Evolutionary conservation across 805 yeast genomes (phyloP).

Genomic region (Candida mattraensis): DNA sequence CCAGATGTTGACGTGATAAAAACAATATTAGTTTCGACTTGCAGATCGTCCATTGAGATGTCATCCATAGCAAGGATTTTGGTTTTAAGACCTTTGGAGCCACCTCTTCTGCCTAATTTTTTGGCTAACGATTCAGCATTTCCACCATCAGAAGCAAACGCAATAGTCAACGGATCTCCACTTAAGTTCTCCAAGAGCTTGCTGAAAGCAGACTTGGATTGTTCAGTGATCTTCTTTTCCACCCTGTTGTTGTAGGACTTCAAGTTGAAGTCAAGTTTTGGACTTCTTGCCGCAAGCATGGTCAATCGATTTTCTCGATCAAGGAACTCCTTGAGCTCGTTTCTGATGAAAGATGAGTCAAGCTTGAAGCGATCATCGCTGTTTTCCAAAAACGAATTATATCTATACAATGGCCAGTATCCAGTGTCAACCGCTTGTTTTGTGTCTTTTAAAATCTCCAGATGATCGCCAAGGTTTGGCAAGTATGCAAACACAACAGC

Average conservation of each 20-base stretch:
- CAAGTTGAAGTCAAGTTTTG: slow-evolving; percentile 75
- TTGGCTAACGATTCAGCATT: slow-evolving; percentile 81
- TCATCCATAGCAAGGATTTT: slow-evolving; percentile 71
- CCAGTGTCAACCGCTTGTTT: slow-evolving; percentile 90
- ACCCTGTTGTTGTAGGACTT: slow-evolving; percentile 60
- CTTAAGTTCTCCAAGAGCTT: slow-evolving; percentile 80
- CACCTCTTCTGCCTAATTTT: slow-evolving; percentile 73
- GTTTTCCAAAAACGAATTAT: slow-evolving; percentile 57
- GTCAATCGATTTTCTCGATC: slow-evolving; percentile 90
- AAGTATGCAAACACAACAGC: slow-evolving; percentile 87
- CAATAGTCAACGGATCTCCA: slow-evolving; percentile 87
- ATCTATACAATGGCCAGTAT: slow-evolving; percentile 95
- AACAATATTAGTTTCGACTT: slow-evolving; percentile 66
- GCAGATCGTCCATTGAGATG: slow-evolving; percentile 67
- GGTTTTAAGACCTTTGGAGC: slow-evolving; percentile 74
- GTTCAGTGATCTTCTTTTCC: slow-evolving; percentile 49
- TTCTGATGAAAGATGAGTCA: slow-evolving; percentile 80
- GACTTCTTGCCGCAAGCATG: slow-evolving; percentile 65
- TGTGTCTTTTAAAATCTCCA: slow-evolving; percentile 79
- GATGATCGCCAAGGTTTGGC: slow-evolving; percentile 74
- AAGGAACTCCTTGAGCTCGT: slow-evolving; percentile 73
- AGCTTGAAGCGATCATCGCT: slow-evolving; percentile 64
- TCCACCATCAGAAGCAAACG: slow-evolving; percentile 92
- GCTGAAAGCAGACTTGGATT: slow-evolving; percentile 76
- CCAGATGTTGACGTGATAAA: slow-evolving; percentile 77